phyloP scores from a whole-genome alignment of 208 protist species.

The Acanthamoeba divionensis region DNA sequence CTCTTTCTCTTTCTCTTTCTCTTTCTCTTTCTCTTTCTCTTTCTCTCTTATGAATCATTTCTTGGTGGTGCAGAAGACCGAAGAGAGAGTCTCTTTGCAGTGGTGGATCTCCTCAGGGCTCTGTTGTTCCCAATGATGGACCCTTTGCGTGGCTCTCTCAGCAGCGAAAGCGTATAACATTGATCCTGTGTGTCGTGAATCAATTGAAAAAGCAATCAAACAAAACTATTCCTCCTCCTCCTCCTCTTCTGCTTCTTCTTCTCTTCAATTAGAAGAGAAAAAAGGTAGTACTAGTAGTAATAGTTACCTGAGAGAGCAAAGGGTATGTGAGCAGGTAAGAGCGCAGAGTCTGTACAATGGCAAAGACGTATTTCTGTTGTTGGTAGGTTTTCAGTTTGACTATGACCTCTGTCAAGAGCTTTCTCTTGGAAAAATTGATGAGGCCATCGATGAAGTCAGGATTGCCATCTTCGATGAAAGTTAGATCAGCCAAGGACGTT shows the following conservation, averaged over 20 bases:
- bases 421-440: conserved; percentile 38
- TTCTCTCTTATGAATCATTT: too few relatives aligned
- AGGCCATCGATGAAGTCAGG: conserved; percentile 19
- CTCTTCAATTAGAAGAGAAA: neutral
- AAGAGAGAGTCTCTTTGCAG: too few relatives aligned
- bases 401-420: neutral
- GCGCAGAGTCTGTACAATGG: neutral
- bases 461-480: conserved; percentile 22
- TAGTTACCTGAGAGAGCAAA: neutral
- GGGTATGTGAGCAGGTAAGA: conserved; percentile 8
- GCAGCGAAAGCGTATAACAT: neutral
- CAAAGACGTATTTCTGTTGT: neutral
- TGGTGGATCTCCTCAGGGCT: too few relatives aligned
- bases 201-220: too few relatives aligned
- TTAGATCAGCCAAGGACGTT: neutral
- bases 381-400: conserved; percentile 2
- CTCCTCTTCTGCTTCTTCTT: neutral
- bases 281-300: neutral
- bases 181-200: neutral
- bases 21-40: neutral
- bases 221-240: neutral
- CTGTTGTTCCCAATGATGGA: too few relatives aligned
- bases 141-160: neutral
- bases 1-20: neutral
- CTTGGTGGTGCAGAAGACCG: too few relatives aligned